Conservation (phyloP, 306 rosid species). For the Mimosa pudica region DNA sequence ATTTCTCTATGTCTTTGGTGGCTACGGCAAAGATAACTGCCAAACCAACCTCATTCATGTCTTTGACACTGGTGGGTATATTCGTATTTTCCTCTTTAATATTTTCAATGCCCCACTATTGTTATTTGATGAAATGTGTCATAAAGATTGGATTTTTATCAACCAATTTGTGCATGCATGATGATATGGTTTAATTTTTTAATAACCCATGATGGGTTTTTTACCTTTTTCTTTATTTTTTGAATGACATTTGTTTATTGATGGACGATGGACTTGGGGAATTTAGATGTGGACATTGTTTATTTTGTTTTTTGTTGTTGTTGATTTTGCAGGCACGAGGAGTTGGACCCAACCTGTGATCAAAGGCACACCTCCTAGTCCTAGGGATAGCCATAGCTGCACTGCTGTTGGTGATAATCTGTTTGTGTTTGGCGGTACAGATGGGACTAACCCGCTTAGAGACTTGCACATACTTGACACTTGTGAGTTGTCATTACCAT, state of each 20-base stretch:
- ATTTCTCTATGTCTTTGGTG: constrained; percentile 86
- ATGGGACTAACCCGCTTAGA: constrained; percentile 84
- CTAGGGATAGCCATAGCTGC: constrained; percentile 95
- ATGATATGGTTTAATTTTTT: neutral
- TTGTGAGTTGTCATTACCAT: constrained; percentile 55
- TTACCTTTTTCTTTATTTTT: neutral
- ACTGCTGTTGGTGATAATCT: constrained; percentile 79
- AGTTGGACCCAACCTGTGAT: constrained; percentile 79
- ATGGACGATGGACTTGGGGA: constrained; percentile 12
- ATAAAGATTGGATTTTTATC: no score
- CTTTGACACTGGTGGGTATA: constrained; percentile 74
- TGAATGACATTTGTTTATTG: neutral
- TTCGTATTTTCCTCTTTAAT: constrained; percentile 23
- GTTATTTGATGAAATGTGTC: neutral
- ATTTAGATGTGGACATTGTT: constrained; percentile 34
- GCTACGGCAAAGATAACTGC: constrained; percentile 93
- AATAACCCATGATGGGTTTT: neutral
- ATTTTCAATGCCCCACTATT: constrained; percentile 33
- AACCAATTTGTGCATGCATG: constrained; percentile 17
- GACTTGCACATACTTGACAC: constrained; percentile 90
- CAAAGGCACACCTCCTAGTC: constrained; percentile 78
- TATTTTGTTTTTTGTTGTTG: constrained; percentile 40
- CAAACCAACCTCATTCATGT: constrained; percentile 94
- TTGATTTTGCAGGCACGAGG: constrained; percentile 68
- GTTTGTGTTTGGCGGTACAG: constrained; percentile 95